Percentiles rank a stretch among this genome's conserved stretches.
phyloP scores from a whole-genome alignment of 2,329 filamentous ascomycete species.

The Scorias spongiosa region DNA sequence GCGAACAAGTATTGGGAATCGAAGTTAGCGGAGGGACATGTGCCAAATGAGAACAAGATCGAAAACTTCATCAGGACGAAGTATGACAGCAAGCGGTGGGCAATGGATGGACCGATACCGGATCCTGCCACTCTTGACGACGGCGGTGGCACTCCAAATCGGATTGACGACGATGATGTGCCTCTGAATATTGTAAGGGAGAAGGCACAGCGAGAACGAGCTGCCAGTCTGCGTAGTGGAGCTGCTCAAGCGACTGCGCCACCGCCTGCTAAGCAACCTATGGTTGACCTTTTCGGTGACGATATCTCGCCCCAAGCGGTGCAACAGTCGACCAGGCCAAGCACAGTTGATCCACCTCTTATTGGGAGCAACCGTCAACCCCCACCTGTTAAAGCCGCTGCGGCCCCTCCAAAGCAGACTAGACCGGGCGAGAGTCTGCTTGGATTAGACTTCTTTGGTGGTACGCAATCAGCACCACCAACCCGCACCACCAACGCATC shows the following conservation, averaged over 20 bases:
- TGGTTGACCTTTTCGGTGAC: constrained; percentile 63
- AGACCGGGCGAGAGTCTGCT: constrained; percentile 75
- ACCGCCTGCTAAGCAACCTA: constrained; percentile 19
- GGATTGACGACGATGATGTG: constrained; percentile 54
- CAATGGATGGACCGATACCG: constrained; percentile 93
- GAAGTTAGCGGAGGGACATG: constrained; percentile 78
- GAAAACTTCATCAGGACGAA: constrained; percentile 99
- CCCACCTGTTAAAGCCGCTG: constrained; percentile 14
- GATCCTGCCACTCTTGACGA: constrained; percentile 82
- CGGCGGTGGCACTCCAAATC: constrained; percentile 24
- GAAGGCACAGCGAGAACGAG: constrained; percentile 41
- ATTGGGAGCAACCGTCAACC: constrained; percentile 30
- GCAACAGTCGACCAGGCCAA: constrained; percentile 44
- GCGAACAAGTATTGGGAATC: constrained; percentile 99
- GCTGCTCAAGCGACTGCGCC: constrained; percentile 14
- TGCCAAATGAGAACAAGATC: constrained; percentile 92
- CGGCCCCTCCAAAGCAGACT: constrained; percentile 36
- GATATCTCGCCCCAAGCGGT: constrained; percentile 49
- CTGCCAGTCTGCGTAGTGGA: constrained; percentile 26
- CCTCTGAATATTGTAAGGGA: constrained; percentile 54
- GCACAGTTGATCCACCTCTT: constrained; percentile 57
- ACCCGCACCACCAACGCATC: constrained; percentile 67
- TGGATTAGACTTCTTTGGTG: constrained; percentile 83
- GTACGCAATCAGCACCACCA: constrained; percentile 51
- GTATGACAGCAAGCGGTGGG: constrained; percentile 97